A percentile compares a stretch with the other conserved stretches of the same genome.
These are phyloP conservation scores for Chenopodium suecicum DNA, from an alignment of 148 eudicot species.

Conservation along the genomic window DNA sequence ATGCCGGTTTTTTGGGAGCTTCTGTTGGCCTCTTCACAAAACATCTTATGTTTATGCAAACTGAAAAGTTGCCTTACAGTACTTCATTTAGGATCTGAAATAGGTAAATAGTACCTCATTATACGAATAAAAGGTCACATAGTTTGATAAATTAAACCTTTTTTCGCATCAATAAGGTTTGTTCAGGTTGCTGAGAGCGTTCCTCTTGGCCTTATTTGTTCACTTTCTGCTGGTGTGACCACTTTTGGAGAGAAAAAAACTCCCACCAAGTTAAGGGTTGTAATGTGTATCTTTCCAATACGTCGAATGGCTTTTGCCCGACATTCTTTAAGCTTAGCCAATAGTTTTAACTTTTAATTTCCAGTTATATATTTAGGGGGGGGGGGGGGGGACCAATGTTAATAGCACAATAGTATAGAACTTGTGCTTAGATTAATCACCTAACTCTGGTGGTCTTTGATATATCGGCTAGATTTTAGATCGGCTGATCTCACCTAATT, in stretches of 20 bases:
- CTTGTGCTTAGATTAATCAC: neutral
- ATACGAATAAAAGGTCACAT: constrained; percentile 12
- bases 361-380: too few relatives aligned
- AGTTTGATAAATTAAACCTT: neutral
- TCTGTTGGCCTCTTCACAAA: constrained; percentile 6
- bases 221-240: constrained; percentile 21
- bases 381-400: too few relatives aligned
- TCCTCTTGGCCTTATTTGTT: neutral
- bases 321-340: constrained; percentile 10
- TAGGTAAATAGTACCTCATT: constrained; percentile 23
- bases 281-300: constrained; percentile 13
- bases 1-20: constrained; percentile 3
- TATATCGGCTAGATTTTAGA: neutral
- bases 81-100: constrained; percentile 3
- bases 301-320: neutral
- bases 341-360: neutral
- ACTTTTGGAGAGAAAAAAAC: constrained; percentile 6
- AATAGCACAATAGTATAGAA: neutral
- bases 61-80: neutral
- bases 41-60: neutral
- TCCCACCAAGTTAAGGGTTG: constrained; percentile 19
- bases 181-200: constrained; percentile 11
- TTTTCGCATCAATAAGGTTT: neutral
- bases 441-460: neutral
- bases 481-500: neutral